phyloP scores from a whole-genome alignment of 2,329 filamentous ascomycete species.

The Ceratocystiopsis minuta region DNA sequence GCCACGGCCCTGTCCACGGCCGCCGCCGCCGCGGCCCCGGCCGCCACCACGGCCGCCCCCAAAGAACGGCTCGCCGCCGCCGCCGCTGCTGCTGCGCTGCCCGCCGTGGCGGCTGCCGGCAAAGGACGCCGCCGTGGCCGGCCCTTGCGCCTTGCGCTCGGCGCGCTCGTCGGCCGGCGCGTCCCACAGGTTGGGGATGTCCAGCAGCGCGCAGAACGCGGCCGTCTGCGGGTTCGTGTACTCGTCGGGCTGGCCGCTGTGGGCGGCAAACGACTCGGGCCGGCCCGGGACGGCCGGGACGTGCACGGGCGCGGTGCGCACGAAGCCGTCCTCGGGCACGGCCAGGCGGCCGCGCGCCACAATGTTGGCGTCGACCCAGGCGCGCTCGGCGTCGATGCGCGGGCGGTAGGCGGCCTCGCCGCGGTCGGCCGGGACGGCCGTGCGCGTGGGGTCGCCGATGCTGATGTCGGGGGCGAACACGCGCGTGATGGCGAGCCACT shows the following conservation, averaged over 20 bases:
- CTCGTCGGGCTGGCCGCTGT: conserved; percentile 50
- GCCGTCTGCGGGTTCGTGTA: conserved; percentile 76
- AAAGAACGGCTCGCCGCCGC: too few species aligned
- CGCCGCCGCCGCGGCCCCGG: conserved; percentile 11
- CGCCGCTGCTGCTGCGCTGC: too few species aligned
- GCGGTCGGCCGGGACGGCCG: conserved; percentile 34
- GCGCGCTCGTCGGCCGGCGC: conserved; percentile 52
- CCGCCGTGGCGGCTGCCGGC: conserved; percentile 9
- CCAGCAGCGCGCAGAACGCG: conserved; percentile 62
- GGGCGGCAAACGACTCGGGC: conserved; percentile 28
- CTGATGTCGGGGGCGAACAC: conserved; percentile 51
- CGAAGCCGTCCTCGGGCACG: conserved; percentile 65
- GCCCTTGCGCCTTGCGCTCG: conserved; percentile 35
- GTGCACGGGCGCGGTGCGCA: conserved; percentile 55
- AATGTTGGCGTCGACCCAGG: conserved; percentile 70
- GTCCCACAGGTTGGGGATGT: conserved; percentile 58
- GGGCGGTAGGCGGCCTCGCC: conserved; percentile 51
- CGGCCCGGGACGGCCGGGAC: conserved; percentile 22
- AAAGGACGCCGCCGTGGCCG: conserved; percentile 14
- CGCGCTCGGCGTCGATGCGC: conserved; percentile 49
- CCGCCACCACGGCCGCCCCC: conserved; percentile 18
- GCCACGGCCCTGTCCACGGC: conserved; percentile 15
- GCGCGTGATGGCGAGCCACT: conserved; percentile 89
- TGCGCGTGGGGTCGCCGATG: conserved; percentile 37
- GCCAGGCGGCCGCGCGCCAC: conserved; percentile 40